Evolutionary conservation across 441 rosid species (phyloP), one percentile per base, ranked within the genome.

Genomic region (Rhodomyrtus psidioides): DNA sequence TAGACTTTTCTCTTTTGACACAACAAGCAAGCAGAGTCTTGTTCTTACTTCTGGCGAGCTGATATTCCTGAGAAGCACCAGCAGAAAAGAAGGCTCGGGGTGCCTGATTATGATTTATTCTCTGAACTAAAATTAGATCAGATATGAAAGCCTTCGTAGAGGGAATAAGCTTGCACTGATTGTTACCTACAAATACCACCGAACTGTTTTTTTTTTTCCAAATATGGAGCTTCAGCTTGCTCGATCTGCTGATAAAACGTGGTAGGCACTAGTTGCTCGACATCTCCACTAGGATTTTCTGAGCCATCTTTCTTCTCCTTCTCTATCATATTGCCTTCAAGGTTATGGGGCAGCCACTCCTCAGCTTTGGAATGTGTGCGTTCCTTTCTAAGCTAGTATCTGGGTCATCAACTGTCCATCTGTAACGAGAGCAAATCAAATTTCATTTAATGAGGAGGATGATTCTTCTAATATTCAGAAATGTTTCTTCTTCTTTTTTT

Each of bases 311-410:
- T 55, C 79, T 54, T 62, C 84, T 27, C 55, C 86, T 44, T 26
- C 53, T 55, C n/a, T 26, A 53, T 81, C 60, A 58, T 49, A 92
- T 83, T 54, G 93, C 89, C 89, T 88, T 81, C 26, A 92, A 84
- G 60, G 93, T 92, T 70, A 92, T 90, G 51, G 94, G 94, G 84
- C 90, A 92, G 21, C 94, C 94, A 83, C 93, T 94, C 87, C 84
- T 91, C 9, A 94, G 89, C 84, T 91, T 87, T 28, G 96, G 93
- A 85, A 94, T 91, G 84, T 92, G 94, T 24, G 90, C 82, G 85
- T 86, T 91, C 89, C 84, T 90, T 82, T 92, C 94, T 30, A 92
- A 88, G 89, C 91, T 60, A 55, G 87, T 84, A 83, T 93, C 94
- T 42, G 28, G 83, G 82, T 92, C 91, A 83, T 93, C 90, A 57